Evolutionary conservation across 2,329 filamentous ascomycete genomes (phyloP).

Genomic region (Neofusicoccum umdonicola): DNA sequence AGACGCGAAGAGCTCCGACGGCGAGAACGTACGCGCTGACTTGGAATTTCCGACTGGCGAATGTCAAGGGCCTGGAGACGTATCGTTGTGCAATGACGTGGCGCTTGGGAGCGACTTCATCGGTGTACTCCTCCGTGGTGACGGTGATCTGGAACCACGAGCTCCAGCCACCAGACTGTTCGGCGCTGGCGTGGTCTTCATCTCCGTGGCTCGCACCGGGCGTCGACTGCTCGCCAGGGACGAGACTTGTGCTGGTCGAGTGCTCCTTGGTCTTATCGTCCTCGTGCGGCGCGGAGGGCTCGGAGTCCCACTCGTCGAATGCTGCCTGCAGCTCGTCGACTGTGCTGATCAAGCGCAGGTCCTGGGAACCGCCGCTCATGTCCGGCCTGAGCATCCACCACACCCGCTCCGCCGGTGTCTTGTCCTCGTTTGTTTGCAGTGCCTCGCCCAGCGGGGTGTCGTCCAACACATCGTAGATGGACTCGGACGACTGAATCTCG

Average conservation of each 20-base stretch:
- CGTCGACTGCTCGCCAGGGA: no score
- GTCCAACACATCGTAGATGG: constrained; percentile 86
- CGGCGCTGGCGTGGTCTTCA: constrained; percentile 34
- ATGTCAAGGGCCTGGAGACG: constrained; percentile 79
- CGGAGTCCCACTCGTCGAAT: constrained; percentile 86
- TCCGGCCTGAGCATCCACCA: constrained; percentile 99
- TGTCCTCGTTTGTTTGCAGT: constrained; percentile 64
- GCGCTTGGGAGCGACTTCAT: constrained; percentile 65
- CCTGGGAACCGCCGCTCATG: constrained; percentile 95
- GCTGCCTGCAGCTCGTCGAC: constrained; percentile 83
- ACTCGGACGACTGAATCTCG: constrained; percentile 94
- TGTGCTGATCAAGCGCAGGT: constrained; percentile 83
- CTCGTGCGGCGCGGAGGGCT: constrained; percentile 54
- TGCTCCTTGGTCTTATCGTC: not conserved
- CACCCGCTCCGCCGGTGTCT: constrained; percentile 49
- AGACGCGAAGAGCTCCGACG: constrained; percentile 72
- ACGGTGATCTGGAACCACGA: constrained; percentile 31
- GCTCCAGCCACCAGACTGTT: constrained; percentile 24
- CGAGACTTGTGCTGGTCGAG: not conserved
- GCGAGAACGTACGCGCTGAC: constrained; percentile 89
- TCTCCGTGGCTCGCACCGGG: constrained; percentile 48
- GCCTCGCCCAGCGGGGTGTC: constrained; percentile 83
- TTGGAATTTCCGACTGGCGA: constrained; percentile 85
- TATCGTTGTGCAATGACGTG: constrained; percentile 97
- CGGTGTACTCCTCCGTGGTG: constrained; percentile 44